Evolutionary conservation across 192 early-diverging fungal species (phyloP), one percentile per base, ranked within the genome.

Genomic region (Entophlyctis luteolus): DNA sequence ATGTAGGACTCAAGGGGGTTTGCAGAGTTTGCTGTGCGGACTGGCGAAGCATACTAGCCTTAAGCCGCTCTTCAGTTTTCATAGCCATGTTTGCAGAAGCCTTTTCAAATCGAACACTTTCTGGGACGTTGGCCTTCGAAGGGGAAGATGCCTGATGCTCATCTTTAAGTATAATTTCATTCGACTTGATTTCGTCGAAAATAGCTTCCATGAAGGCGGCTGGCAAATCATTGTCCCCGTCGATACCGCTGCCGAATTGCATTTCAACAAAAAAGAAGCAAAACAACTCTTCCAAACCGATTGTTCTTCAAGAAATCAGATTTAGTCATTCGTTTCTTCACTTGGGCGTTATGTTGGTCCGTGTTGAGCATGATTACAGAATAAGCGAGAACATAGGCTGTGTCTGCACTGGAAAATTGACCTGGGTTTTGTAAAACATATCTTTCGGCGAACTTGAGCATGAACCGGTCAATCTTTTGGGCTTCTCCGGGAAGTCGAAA

Each of bases 341-440:
- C 91, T 75, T 91, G 92, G 47, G 82, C 89, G 77, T 91, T 97
- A 72, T 99, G 93, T 77, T 92, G 91, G 84, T 99, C 96, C 0
- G 95, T 97, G 72, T 99, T 99, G 60, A 99, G 80, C 93, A 99
- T 93, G 50, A 99, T 92, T n/a, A 97, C 83, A 0, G 94, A 89
- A 59, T 89, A 99, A 0, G 94, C 79, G 35, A 99, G 80, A 25
- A 99, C 83, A 65, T 89, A 94, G 1, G 90, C 87, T 20, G 91
- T 91, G 38, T 95, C 89, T 48, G 85, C 80, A 50, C 76, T 87
- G 6, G 86, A 87, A 70, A 98, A 84, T 14, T 86, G 79, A 6
- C 73, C 72, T 1, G 91, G 89, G 56, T 96, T 93, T 50, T 85
- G 87, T 62, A 86, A 83, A 18, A 85, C 90, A 68, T 91, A 99